phyloP scores from a whole-genome alignment of 2,329 filamentous ascomycete species.

The Colletotrichum siamense region DNA sequence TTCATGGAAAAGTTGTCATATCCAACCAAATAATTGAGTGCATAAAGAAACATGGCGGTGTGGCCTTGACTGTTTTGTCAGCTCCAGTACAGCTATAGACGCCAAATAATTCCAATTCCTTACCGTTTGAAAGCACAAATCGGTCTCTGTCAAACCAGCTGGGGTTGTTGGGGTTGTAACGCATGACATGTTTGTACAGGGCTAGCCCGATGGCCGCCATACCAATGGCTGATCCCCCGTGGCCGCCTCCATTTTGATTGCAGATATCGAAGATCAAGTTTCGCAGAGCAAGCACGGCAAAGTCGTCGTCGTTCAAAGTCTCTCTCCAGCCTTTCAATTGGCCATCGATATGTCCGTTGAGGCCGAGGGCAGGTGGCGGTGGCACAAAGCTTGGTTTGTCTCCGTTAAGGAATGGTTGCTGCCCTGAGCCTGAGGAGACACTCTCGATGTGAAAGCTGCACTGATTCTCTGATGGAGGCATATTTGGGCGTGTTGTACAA shows the following conservation, averaged over 20 bases:
- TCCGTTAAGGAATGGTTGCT: not conserved
- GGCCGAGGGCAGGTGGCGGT: not conserved
- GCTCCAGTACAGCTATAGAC: not conserved
- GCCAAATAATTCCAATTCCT: not conserved
- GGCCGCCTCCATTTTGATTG: constrained; percentile 63
- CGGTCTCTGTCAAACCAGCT: constrained; percentile 64
- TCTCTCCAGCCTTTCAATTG: not conserved
- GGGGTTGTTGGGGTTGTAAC: constrained; percentile 56
- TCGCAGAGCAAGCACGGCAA: not conserved
- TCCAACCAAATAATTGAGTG: constrained; percentile 53
- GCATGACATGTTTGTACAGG: constrained; percentile 65
- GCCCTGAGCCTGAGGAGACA: not conserved
- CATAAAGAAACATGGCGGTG: constrained; percentile 56
- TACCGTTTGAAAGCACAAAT: constrained; percentile 63
- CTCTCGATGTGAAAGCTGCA: not conserved
- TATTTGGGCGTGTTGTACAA: not conserved
- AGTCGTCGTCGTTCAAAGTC: not conserved
- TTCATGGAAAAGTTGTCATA: constrained; percentile 57
- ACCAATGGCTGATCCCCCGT: constrained; percentile 46
- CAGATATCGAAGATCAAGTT: constrained; percentile 49
- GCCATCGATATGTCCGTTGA: not conserved
- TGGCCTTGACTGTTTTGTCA: constrained; percentile 36
- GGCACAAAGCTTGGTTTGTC: not conserved
- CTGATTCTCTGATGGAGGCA: not conserved
- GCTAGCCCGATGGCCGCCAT: constrained; percentile 43